Base-by-base conservation (phyloP, 2,329 filamentous ascomycete species). In the Pseudogymnoascus sp. region DNA sequence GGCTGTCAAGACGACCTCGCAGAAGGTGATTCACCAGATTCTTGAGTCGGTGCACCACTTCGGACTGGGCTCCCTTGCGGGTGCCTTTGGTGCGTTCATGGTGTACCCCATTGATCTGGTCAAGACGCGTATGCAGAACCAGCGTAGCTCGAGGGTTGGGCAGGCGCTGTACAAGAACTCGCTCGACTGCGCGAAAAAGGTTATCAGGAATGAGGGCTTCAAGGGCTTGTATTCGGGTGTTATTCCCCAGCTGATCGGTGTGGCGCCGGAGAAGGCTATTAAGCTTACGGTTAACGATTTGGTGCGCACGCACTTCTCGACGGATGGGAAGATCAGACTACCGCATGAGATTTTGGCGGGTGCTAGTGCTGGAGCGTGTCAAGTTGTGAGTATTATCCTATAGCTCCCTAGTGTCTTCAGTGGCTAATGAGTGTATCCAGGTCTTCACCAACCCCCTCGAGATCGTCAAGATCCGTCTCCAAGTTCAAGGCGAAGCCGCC, bases 201-300 rank as follows among this genome's bases (percentile, higher is more conserved):
- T 99, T 42, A 80, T 97, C 66, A 86, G 87, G 66, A 97, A 97
- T 72, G 94, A 99, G 77, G 94, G 94, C 63, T 83, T 96, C 75
- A 82, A 81, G 40, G 94, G 94, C 21, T 78, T 99, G 60, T 99
- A 99, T 79, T 96, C 93, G 60, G 94, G 94, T 73, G 91, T 99
- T 18, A 76, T 97, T 61, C 94, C 94, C 10, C 94, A 99, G 80
- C 83, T 99, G 53, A 91, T 99, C 66, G 94, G 94, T 75, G 94
- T 99, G 53, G 94, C 94, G n/a, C 94, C 94, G 1, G 94, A 99
- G 76, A 99, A 99, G 81, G 94, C 94, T 69, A 99, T 99, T 79
- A 99, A 99, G 80, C 85, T 99, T 67, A 99, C 94, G 0, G 92
- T 99, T 72, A 99, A 99, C 77, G 94, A 99, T 73, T 78, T 99